Evolutionary conservation across 306 rosid species (phyloP).

Genomic region (Myrica gale): DNA sequence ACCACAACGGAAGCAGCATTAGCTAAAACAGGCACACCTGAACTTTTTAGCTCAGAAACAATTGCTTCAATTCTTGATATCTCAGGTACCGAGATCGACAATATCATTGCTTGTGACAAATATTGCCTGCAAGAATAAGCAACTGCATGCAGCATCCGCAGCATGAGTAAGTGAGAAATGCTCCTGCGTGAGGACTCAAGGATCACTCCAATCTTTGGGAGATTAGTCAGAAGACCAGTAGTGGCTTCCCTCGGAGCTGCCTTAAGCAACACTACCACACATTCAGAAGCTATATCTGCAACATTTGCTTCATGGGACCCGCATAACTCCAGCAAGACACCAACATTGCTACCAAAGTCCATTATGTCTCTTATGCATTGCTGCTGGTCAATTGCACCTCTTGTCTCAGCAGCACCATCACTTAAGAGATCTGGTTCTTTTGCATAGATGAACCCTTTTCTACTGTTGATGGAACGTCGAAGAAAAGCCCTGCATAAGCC

Average conservation of each 20-base stretch:
- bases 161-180: conserved; percentile 49
- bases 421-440: conserved; percentile 67
- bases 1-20: conserved; percentile 71
- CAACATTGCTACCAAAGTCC: conserved; percentile 77
- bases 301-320: conserved; percentile 47
- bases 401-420: conserved; percentile 46
- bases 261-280: conserved; percentile 65
- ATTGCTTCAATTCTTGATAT: conserved; percentile 69
- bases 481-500: conserved; percentile 91
- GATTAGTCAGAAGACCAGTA: conserved; percentile 80
- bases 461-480: conserved; percentile 59
- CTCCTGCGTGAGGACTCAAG: conserved; percentile 73
- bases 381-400: conserved; percentile 59
- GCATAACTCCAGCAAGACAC: conserved; percentile 75
- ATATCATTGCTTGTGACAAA: conserved; percentile 78
- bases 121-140: conserved; percentile 89
- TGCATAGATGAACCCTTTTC: conserved; percentile 55
- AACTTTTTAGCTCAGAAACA: conserved; percentile 71
- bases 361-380: conserved; percentile 75
- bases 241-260: conserved; percentile 97
- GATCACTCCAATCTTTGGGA: conserved; percentile 63
- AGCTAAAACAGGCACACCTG: conserved; percentile 59
- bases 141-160: conserved; percentile 68
- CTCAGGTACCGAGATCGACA: conserved; percentile 74
- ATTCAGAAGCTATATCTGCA: conserved; percentile 80